Conservation (phyloP, 2,329 filamentous ascomycete species). For the Fusarium avenaceum region DNA sequence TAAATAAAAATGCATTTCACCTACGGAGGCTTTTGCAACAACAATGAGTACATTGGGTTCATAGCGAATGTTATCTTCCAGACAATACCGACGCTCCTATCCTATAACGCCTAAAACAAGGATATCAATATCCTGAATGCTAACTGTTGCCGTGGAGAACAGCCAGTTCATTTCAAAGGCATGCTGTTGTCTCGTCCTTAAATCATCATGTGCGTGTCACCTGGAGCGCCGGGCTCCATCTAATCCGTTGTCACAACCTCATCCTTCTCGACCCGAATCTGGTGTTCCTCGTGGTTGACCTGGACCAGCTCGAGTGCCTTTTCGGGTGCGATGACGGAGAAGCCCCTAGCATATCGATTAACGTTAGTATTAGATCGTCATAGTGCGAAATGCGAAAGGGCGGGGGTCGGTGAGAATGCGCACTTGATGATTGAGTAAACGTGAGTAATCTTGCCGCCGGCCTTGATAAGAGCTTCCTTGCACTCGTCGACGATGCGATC, state of each 20-base stretch:
- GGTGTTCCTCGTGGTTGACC: constrained; percentile 66
- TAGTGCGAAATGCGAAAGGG: background rate
- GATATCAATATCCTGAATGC: constrained; percentile 29
- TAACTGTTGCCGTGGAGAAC: constrained; percentile 14
- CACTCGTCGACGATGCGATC: constrained; percentile 76
- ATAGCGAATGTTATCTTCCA: constrained; percentile 38
- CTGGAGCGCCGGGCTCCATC: background rate
- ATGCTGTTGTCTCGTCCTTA: constrained; percentile 27
- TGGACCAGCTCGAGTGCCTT: constrained; percentile 77
- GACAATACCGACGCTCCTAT: constrained; percentile 33
- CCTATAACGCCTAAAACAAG: constrained; percentile 42
- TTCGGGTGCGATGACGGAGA: constrained; percentile 79
- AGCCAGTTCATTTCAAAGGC: constrained; percentile 26
- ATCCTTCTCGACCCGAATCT: constrained; percentile 78
- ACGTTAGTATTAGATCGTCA: constrained; percentile 37
- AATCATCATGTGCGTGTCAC: constrained; percentile 15
- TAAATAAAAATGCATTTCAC: constrained; percentile 2
- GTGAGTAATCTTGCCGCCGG: constrained; percentile 84
- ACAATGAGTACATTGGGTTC: constrained; percentile 11
- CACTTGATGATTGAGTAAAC: constrained; percentile 78
- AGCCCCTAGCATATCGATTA: constrained; percentile 69
- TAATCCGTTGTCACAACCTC: constrained; percentile 67
- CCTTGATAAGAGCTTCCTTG: constrained; percentile 76
- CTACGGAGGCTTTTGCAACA: constrained; percentile 12
- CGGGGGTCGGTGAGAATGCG: constrained; percentile 47